Conservation (phyloP, 164 flowering plant genomes). For the Magnolia officinalis region DNA sequence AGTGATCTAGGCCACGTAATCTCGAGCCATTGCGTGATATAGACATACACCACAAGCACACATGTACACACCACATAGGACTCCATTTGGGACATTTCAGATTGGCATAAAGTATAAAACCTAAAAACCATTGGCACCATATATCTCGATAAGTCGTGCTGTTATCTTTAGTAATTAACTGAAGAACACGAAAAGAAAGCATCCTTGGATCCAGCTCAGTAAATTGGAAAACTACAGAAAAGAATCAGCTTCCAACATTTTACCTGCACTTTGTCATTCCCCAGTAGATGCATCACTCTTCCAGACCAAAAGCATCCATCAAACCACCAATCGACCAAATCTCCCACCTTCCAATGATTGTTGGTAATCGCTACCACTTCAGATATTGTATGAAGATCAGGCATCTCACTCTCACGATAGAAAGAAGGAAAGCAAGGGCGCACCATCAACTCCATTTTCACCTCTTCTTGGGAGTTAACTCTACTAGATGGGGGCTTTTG, state of each 20-base stretch:
- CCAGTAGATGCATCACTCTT: conserved; percentile 37
- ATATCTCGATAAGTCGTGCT: no score
- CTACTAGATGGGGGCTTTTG: conserved; percentile 22
- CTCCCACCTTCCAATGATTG: conserved; percentile 69
- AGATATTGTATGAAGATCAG: conserved; percentile 25
- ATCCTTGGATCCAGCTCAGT: no score
- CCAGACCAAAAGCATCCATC: conserved; percentile 77
- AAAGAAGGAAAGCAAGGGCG: conserved; percentile 71
- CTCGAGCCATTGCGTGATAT: no score
- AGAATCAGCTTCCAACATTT: background rate
- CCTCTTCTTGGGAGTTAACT: conserved; percentile 9
- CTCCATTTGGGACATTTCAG: no score
- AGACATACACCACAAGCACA: no score
- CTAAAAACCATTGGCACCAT: no score
- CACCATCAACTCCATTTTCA: conserved; percentile 51
- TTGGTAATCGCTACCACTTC: conserved; percentile 44
- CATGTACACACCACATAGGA: no score
- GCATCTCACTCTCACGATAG: conserved; percentile 35
- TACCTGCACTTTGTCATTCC: conserved; percentile 55
- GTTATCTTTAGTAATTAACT: no score
- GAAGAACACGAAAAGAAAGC: background rate
- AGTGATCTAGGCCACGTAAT: no score
- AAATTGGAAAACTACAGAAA: background rate
- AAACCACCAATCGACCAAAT: conserved; percentile 77
- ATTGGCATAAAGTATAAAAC: no score